Evolutionary conservation across 306 rosid genomes (phyloP), one percentile per base, ranked within the genome.

Genomic region (Notholithocarpus densiflorus): DNA sequence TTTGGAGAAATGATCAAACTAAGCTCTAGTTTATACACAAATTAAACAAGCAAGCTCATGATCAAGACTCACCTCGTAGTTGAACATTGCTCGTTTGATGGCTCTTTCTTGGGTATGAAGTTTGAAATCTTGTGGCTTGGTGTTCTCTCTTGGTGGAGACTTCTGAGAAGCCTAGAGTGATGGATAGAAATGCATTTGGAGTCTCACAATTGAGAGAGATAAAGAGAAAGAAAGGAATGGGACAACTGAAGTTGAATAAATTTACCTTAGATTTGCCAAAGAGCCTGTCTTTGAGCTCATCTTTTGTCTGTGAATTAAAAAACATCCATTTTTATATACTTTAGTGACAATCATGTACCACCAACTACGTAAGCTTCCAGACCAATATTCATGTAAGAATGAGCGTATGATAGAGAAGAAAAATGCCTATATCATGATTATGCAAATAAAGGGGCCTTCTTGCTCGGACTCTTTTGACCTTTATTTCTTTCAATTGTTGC

Each of bases 31-130:
- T 20, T 31, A 15, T 5, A 31, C 21, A 31, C 71, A 31, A 65
- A 18, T 29, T 40, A 65, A 31, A 13, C 5, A 17, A 65, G 48
- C 51, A 17, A 27, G 21, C 2, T 27, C 7, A 45, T 72, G 32
- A 34, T 5, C 6, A 11, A 48, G 17, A 68, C 89, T 87, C 76
- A 92, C 98, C 77, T 77, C 92, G 79, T 90, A 94, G 86, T 94
- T 92, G 85, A 92, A 94, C 89, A 92, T 89, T 61, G 98, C 98
- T 10, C 98, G 89, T 80, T 87, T 94, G 45, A 81, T 77, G 56
- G 97, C 98, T 87, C 98, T 90, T 87, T 94, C 88, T 85, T 94
- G 87, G 5, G 98, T 92, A 56, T 73, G 98, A 20, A 94, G 96
- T 80, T 88, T 94, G 83, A 94, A 79, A 65, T 87, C 97, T 77